Evolutionary conservation across 306 rosid species (phyloP), one percentile per base, ranked within the genome.

Genomic region (Castanospermum australe): DNA sequence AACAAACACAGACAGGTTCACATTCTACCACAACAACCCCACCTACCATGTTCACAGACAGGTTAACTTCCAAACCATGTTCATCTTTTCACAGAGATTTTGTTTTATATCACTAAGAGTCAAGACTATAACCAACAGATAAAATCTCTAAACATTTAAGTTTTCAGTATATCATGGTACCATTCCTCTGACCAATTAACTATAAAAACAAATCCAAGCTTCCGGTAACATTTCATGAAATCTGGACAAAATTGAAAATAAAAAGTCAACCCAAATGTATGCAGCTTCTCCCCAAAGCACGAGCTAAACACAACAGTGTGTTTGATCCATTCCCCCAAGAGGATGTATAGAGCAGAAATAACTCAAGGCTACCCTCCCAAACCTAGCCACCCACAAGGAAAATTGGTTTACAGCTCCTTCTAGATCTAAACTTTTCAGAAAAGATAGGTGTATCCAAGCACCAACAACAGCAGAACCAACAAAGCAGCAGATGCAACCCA

Each of bases 401-500:
- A 85, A 60, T 44, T 67, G 83, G 83, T 70, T 63, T 81, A 78
- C 47, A 47, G 55, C 75, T 66, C 84, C 72, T 73, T 72, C 88
- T 76, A 83, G 33, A 62, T 52, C 86, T 35, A 8, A 73, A 77
- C 84, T 38, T 76, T 52, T 89, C 75, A 86, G 83, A 84, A 42
- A 76, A 87, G 83, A 83, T 89, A 91, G 84, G 11, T 36, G 85
- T 88, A 92, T 47, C 90, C 94, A 12, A 95, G 89, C 33, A 68
- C 88, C 52, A 71, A 55, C 64, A 88, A 44, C 80, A 88, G 75
- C 81, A 87, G 22, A 25, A 82, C 85, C 10, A 91, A 30, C 83
- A 78, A 59, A 25, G 86, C 94, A 67, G 93, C 97, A 57, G 88
- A 87, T 24, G 87, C 94, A 62, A 82, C 80, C 99, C 98, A 93